Base-by-base conservation (phyloP, 164 flowering plant species). In the Warburgia ugandensis region DNA sequence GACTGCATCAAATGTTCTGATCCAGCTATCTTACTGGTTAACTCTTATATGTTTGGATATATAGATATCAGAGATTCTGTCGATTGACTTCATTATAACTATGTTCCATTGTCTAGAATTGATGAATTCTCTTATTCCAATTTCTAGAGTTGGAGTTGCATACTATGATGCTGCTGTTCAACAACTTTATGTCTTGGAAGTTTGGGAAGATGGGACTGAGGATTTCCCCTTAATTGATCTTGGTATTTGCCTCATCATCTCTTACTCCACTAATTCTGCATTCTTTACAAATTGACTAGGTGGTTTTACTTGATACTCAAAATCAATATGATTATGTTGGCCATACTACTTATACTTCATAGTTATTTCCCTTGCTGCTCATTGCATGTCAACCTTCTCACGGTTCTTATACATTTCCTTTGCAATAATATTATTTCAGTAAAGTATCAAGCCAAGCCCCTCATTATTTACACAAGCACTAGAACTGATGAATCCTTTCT, bases 361-460 rank as follows among this genome's bases (percentile, higher is more conserved):
- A 32, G 29, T 14, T 14, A 59, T 43, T 38, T 40, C 25, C 45
- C 21, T 49, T 50, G 40, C 14, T 44, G 45, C n/a, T 17, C 36
- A 16, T 29, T 52, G 30, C 35, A 35, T 42, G 32, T 35, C 20
- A 16, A 17, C 45, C n/a, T 32, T 20, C 38, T 25, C 41, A 6
- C 10, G 22, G 29, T 29, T 38, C 39, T 47, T 27, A 6, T 35
- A 29, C 22, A 47, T 23, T 28, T 48, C 10, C 6, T 21, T 17
- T 25, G 29, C 6, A 43, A 11, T 41, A 25, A 14, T 26, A 21
- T n/a, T 73, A 47, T n/a, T 67, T 52, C 76, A 88, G 96, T 88
- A 20, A 88, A 86, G 66, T 86, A 75, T 79, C 99, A 92, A 68
- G 99, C 89, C 13, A 78, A 73, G 53, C 96, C 99, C 31, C 35